Evolutionary conservation across 352 stramenopile genomes (phyloP).

Genomic region (Phytophthora sp.): DNA sequence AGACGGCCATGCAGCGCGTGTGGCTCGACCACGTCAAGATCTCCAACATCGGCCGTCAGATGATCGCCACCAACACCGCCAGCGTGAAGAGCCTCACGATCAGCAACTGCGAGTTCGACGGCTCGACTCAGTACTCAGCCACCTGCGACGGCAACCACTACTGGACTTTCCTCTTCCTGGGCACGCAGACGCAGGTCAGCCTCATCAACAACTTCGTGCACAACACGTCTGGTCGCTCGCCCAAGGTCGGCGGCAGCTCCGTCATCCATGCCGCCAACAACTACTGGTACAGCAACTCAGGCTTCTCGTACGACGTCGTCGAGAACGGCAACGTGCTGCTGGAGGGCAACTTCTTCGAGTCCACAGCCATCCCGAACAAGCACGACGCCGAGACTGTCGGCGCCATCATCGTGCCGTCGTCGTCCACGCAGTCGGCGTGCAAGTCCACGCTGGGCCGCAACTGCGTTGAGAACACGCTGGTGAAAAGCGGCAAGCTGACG

Average conservation of each 20-base stretch:
- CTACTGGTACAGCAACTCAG: slow-evolving; percentile 49
- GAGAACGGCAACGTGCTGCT: slow-evolving; percentile 36
- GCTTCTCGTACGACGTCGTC: slow-evolving; percentile 39
- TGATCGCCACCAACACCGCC: slow-evolving; percentile 38
- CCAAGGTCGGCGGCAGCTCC: slow-evolving; percentile 28
- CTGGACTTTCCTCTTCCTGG: slow-evolving; percentile 45
- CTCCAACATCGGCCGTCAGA: no score
- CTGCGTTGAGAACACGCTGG: slow-evolving; percentile 26
- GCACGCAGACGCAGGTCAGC: slow-evolving; percentile 28
- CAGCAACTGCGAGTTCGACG: slow-evolving; percentile 59
- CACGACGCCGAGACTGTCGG: no score
- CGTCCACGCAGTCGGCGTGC: no score
- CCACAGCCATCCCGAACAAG: no score
- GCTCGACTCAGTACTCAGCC: slow-evolving; percentile 39
- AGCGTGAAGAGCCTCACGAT: slow-evolving; percentile 50
- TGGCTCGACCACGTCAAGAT: slow-evolving; percentile 67
- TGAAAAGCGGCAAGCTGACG: slow-evolving; percentile 12
- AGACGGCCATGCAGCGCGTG: slow-evolving; percentile 31
- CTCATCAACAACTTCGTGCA: slow-evolving; percentile 46
- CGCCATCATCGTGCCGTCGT: slow-evolving; percentile 4
- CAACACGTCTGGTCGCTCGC: slow-evolving; percentile 40
- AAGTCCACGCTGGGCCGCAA: no score
- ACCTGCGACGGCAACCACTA: slow-evolving; percentile 64
- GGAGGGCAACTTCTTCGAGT: slow-evolving; percentile 55
- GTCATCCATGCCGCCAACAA: slow-evolving; percentile 45